These are phyloP conservation scores for Xylariaceae sp. DNA, from an alignment of 2,329 filamentous ascomycete species.

Conservation along the genomic window DNA sequence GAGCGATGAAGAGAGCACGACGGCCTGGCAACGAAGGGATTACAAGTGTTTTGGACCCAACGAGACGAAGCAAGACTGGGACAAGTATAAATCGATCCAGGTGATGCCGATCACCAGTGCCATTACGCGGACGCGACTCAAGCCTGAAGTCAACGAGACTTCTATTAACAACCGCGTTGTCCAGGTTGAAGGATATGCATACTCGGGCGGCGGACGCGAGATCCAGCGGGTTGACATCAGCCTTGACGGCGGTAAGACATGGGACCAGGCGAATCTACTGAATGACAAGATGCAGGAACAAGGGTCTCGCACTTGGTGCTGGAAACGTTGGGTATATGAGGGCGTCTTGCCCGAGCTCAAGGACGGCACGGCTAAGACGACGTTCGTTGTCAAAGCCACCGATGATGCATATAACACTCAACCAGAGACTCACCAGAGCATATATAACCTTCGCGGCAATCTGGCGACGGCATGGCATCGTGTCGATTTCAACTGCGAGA, in stretches of 20 bases:
- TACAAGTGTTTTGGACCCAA: conserved; percentile 67
- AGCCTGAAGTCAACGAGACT: conserved; percentile 16
- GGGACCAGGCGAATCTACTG: conserved; percentile 58
- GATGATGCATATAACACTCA: conserved; percentile 64
- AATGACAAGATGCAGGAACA: conserved; percentile 39
- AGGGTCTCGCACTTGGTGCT: conserved; percentile 53
- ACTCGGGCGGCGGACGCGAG: conserved; percentile 60
- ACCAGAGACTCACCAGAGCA: conserved; percentile 54
- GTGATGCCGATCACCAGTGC: conserved; percentile 65
- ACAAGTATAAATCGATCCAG: conserved; percentile 58
- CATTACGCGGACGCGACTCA: conserved; percentile 44
- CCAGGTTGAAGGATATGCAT: conserved; percentile 57
- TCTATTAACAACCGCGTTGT: conserved; percentile 16
- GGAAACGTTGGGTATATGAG: conserved; percentile 58
- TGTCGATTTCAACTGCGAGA: conserved; percentile 35
- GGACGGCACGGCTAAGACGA: conserved; percentile 38
- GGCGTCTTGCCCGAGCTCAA: conserved; percentile 38
- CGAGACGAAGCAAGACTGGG: conserved; percentile 56
- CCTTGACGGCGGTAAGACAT: conserved; percentile 57
- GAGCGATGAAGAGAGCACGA: conserved; percentile 60
- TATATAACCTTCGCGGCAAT: conserved; percentile 61
- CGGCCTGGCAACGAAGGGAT: conserved; percentile 61
- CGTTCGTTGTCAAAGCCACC: conserved; percentile 59
- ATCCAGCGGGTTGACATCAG: conserved; percentile 65
- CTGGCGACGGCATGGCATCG: conserved; percentile 64